Base-by-base conservation (phyloP, 345 rosid genomes). In the Eucalyptus caleyi region DNA sequence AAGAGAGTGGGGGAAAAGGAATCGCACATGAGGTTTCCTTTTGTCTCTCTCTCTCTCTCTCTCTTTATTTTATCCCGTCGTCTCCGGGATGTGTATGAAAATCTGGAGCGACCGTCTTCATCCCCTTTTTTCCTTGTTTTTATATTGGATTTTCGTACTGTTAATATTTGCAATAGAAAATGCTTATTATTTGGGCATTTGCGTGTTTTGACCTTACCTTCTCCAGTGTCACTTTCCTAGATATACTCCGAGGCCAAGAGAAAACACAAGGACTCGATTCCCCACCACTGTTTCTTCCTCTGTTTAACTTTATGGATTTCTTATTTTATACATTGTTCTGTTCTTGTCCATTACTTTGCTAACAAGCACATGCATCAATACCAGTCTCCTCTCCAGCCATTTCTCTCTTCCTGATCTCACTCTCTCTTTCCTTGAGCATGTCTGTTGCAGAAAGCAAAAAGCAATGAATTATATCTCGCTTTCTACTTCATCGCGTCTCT, bases 201-300 rank as follows among this genome's bases (percentile, higher is more conserved):
- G 62, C 62, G 89, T 88, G 93, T 94, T 94, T 94, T 95, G 95
- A 95, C 96, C 90, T 93, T 91, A 90, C 89, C 91, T 92, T 88
- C 88, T 91, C 93, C 90, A 92, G 92, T 90, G 93, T 95, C 96
- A 92, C 91, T 95, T 94, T 95, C 97, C 91, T 86, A 93, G 92
- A 94, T 94, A 93, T 94, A 94, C 95, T 95, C 94, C 94, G 93
- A 92, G 92, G 89, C 89, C 91, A 90, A 88, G 67, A 72, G 90
- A 90, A 87, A 90, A 88, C 91, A 81, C 89, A 89, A 37, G 56
- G 89, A 90, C 93, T 90, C 65, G 49, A 16, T 49, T 65, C 89
- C 86, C 89, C 67, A 49, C 90, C 91, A 92, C 90, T 60, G 82
- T 88, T 88, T 86, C 88, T 83, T 89, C 92, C 91, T 86, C 51